A percentile compares a stretch with the other conserved stretches of the same genome.
phyloP scores from a whole-genome alignment of 345 rosid genomes.

The Eucalyptus leucophloia region DNA sequence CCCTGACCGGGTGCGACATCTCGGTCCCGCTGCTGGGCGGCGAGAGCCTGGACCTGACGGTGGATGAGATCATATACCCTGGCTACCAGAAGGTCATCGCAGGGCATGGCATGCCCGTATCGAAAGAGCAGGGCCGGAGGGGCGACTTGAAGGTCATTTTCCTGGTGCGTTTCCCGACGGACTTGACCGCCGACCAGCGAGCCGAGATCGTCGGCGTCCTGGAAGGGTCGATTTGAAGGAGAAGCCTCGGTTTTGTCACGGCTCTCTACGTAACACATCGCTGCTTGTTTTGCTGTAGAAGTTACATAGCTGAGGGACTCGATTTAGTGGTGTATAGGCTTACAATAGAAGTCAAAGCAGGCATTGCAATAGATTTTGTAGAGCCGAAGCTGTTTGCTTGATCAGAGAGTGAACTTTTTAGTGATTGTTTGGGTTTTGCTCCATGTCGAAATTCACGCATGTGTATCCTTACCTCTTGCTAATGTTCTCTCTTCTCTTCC shows the following conservation, averaged over 20 bases:
- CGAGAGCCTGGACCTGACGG: constrained; percentile 9
- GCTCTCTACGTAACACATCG: background rate
- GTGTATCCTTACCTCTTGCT: background rate
- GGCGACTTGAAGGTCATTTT: constrained; percentile 46
- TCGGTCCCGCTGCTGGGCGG: constrained; percentile 51
- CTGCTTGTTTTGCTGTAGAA: background rate
- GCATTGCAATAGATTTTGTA: background rate
- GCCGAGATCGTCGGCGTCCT: constrained; percentile 27
- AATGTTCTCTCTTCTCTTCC: background rate
- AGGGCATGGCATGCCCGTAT: constrained; percentile 64
- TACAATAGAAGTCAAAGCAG: background rate
- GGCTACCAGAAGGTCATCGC: constrained; percentile 31
- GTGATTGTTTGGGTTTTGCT: background rate
- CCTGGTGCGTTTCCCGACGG: constrained; percentile 32
- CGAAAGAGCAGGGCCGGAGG: constrained; percentile 38
- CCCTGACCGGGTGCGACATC: constrained; percentile 50
- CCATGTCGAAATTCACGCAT: background rate
- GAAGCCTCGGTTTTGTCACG: background rate
- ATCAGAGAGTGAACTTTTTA: background rate
- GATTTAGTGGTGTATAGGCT: background rate
- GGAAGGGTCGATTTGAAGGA: constrained; percentile 9
- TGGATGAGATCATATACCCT: constrained; percentile 43
- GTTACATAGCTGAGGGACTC: background rate
- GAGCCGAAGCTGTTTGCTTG: background rate
- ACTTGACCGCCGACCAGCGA: constrained; percentile 40